Conservation (phyloP, 345 rosid species). For the Turnera subulata region DNA sequence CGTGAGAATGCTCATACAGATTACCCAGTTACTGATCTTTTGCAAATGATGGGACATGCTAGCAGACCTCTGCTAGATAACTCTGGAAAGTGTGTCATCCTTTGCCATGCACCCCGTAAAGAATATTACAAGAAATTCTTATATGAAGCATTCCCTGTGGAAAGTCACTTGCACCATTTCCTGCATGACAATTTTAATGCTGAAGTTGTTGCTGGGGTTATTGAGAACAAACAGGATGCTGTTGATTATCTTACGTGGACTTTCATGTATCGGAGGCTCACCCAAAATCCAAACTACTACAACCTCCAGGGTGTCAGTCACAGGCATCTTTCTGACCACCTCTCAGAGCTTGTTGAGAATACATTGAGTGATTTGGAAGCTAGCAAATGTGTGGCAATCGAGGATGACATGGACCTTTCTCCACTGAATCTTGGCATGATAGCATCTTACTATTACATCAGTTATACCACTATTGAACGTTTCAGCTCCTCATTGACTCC, state of each 20-base stretch:
- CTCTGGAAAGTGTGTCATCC: conserved; percentile 83
- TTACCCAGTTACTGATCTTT: conserved; percentile 75
- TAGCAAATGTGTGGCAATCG: conserved; percentile 68
- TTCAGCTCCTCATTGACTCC: conserved; percentile 80
- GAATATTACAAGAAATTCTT: conserved; percentile 92
- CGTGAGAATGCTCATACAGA: conserved; percentile 82
- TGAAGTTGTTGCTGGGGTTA: conserved; percentile 71
- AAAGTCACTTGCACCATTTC: conserved; percentile 87
- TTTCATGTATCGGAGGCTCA: conserved; percentile 85
- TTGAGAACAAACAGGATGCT: conserved; percentile 93
- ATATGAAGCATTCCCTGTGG: conserved; percentile 87
- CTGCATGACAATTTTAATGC: conserved; percentile 88
- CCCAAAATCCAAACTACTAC: conserved; percentile 93
- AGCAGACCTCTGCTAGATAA: conserved; percentile 81
- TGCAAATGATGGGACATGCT: conserved; percentile 98
- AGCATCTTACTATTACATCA: conserved; percentile 79
- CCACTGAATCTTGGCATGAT: conserved; percentile 84
- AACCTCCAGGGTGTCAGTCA: conserved; percentile 93
- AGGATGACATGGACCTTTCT: conserved; percentile 81
- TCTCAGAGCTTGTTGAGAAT: conserved; percentile 88
- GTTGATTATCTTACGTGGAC: conserved; percentile 97
- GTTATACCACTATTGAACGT: conserved; percentile 85
- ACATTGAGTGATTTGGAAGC: conserved; percentile 75
- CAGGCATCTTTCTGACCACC: conserved; percentile 97
- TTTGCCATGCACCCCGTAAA: conserved; percentile 83